These are phyloP conservation scores for Cubamyces sp. DNA, from an alignment of 768 basidiomycete species.

Conservation along the genomic window DNA sequence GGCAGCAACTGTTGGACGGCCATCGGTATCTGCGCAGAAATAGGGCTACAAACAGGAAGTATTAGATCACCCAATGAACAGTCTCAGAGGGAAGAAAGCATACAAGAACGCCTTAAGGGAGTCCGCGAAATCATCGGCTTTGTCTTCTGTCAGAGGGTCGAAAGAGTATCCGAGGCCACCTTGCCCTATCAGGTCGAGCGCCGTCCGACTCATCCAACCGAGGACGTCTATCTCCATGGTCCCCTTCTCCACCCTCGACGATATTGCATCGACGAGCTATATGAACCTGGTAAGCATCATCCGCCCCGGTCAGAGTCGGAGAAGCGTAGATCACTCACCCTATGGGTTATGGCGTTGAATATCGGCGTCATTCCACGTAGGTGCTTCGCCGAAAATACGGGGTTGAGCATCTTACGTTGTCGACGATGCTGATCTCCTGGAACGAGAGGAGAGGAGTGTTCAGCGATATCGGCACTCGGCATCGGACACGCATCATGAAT, in stretches of 20 bases:
- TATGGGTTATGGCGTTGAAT: conserved; percentile 25
- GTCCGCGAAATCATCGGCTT: no score
- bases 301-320: not conserved
- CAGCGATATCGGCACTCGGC: no score
- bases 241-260: conserved; percentile 9
- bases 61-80: no score
- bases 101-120: no score
- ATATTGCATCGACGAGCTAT: conserved; percentile 22
- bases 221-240: conserved; percentile 29
- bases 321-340: conserved; percentile 21
- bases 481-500: no score
- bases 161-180: conserved; percentile 48
- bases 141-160: conserved; percentile 39
- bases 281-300: not conserved
- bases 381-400: conserved; percentile 28
- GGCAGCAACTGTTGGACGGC: no score
- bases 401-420: conserved; percentile 29
- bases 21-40: no score
- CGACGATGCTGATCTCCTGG: conserved; percentile 29
- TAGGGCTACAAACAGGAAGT: no score
- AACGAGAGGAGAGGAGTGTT: no score
- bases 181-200: conserved; percentile 46
- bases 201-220: conserved; percentile 32
- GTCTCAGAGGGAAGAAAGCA: no score
- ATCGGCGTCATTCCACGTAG: conserved; percentile 29